Percentiles rank a stretch among this genome's conserved stretches.
These are phyloP conservation scores for Salinomyces thailandicus DNA, from an alignment of 2,329 filamentous ascomycete species.

Conservation along the genomic window DNA sequence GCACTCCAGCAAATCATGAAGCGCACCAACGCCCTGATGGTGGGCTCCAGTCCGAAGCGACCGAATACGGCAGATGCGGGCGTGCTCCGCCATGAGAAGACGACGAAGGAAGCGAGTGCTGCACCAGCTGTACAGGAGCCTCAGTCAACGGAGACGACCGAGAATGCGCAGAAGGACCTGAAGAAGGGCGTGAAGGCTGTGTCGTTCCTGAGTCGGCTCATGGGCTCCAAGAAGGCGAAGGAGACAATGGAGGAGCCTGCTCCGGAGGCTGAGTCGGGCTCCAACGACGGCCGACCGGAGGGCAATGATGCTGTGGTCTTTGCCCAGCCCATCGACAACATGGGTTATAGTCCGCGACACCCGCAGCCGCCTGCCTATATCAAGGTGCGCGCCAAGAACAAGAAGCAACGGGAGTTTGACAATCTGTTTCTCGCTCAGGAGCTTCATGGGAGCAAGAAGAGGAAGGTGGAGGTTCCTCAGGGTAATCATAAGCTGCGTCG, in stretches of 20 bases:
- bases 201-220: slow-evolving; percentile 84
- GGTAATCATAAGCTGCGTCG: slow-evolving; percentile 21
- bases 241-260: slow-evolving; percentile 31
- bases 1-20: slow-evolving; percentile 44
- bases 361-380: slow-evolving; percentile 89
- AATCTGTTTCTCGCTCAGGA: slow-evolving; percentile 87
- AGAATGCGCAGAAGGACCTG: slow-evolving; percentile 35
- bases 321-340: slow-evolving; percentile 59
- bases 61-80: not conserved
- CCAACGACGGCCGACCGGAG: slow-evolving; percentile 62
- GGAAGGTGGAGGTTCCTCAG: slow-evolving; percentile 12
- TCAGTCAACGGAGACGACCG: not conserved
- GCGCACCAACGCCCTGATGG: slow-evolving; percentile 51
- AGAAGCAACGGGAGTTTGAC: slow-evolving; percentile 72
- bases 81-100: slow-evolving; percentile 1
- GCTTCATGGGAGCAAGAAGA: slow-evolving; percentile 33
- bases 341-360: slow-evolving; percentile 72
- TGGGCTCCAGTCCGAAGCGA: slow-evolving; percentile 1
- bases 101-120: slow-evolving; percentile 3
- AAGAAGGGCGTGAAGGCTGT: slow-evolving; percentile 69
- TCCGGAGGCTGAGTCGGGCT: slow-evolving; percentile 40
- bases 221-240: slow-evolving; percentile 64
- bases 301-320: slow-evolving; percentile 77
- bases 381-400: slow-evolving; percentile 69
- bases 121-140: slow-evolving; percentile 5